Evolutionary conservation across 208 protist genomes (phyloP), one percentile per base, ranked within the genome.

Genomic region (Strigomonas culicis): DNA sequence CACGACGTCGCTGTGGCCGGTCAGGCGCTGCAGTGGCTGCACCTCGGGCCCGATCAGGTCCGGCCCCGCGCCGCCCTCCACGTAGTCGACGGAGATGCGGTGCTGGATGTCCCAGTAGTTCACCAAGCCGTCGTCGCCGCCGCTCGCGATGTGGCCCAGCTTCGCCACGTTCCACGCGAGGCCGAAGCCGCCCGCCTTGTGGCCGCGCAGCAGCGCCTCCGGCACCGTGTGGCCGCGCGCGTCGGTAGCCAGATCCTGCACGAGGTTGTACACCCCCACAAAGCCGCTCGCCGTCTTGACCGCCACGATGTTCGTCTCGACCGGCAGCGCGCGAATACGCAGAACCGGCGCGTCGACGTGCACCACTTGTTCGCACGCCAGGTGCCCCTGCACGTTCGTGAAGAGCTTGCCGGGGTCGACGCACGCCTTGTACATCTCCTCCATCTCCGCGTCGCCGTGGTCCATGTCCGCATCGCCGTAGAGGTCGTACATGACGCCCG

Each of bases 51-150:
- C 74, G 11, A 28, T 25, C 39, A 72, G 15, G 24, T 75, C 69
- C 2, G 72, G 72, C 51, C 56, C 39, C 49, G 22, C 21, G 13
- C 22, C 32, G 11, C 53, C 47, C 1, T 39, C 59, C 34, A 41
- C 55, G 50, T 70, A 31, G 67, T 70, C 69, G 50, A 69, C 66
- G 41, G 70, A 72, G 32, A 84, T 57, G 68, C 43, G 65, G 56
- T 92, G 72, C 13, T 59, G 68, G 32, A 99, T 80, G 69, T 99
- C 91, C 95, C 95, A 99, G 59, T 97, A 61, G 73, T 96, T 96
- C 3, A 98, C 75, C 4, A 84, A 76, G 30, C 71, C 67, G 72
- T 99, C 98, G 65, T 99, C 94, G n/a, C 87, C 77, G 25, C 85
- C 96, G 56, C 75, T 95, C 7, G 97, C 72, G 36, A 99, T 72